Percentiles rank a stretch among this genome's conserved stretches.
Evolutionary conservation across 371 early-diverging fungal genomes (phyloP).

Genomic region (Lichtheimia hyalospora): DNA sequence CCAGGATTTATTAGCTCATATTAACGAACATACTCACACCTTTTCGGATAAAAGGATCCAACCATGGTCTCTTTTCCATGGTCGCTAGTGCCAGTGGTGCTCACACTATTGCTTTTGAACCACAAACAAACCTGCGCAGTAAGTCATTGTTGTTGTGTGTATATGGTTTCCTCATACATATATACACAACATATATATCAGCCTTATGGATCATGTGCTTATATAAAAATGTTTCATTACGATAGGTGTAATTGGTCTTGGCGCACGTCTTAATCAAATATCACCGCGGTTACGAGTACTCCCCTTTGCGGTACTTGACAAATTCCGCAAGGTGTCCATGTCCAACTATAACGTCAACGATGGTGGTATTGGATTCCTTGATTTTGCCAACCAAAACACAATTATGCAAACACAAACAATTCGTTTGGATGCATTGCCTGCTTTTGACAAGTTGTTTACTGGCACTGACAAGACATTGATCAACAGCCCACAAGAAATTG

Average conservation of each 20-base stretch:
- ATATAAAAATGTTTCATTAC: background rate
- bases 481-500: constrained; percentile 25
- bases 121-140: constrained; percentile 47
- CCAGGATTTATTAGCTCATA: background rate
- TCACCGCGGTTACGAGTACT: constrained; percentile 39
- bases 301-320: constrained; percentile 46
- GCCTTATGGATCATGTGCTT: background rate
- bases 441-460: constrained; percentile 29
- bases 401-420: constrained; percentile 43
- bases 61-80: constrained; percentile 50
- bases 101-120: constrained; percentile 47
- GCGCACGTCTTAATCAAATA: constrained; percentile 36
- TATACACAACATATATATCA: background rate
- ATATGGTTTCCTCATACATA: too few relatives aligned
- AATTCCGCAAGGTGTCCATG: constrained; percentile 40
- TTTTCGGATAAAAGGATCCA: constrained; percentile 32
- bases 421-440: constrained; percentile 36
- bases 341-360: constrained; percentile 36
- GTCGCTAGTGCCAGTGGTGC: constrained; percentile 49
- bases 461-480: constrained; percentile 5
- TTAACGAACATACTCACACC: background rate
- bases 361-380: constrained; percentile 44
- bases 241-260: constrained; percentile 43
- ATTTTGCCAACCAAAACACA: constrained; percentile 18
- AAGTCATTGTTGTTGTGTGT: background rate